phyloP scores from a whole-genome alignment of 2,329 filamentous ascomycete genomes.

The Colletotrichum melonis region DNA sequence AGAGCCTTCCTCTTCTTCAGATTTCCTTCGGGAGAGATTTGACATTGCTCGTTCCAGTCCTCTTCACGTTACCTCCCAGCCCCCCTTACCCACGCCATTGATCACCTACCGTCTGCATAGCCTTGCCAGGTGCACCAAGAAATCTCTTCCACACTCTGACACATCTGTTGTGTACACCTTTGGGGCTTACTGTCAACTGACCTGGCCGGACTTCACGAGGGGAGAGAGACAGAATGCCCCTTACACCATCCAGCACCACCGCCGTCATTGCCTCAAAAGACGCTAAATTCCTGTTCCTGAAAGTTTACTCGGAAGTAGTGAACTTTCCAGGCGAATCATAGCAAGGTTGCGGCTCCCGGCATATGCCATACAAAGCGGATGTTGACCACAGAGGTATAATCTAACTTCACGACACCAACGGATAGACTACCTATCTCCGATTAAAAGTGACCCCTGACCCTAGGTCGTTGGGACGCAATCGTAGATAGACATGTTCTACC shows the following conservation, averaged over 20 bases:
- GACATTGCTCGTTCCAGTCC: not conserved
- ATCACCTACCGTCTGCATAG: not conserved
- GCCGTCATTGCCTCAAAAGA: too few relatives aligned
- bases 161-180: not conserved
- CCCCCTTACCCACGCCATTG: not conserved
- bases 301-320: too few relatives aligned
- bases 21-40: not conserved
- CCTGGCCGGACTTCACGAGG: not conserved
- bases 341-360: too few relatives aligned
- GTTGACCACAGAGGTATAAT: not conserved
- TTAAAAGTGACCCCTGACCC: rapidly evolving
- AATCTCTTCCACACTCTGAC: not conserved
- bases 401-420: not conserved
- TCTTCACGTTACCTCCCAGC: not conserved
- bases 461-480: not conserved
- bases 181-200: not conserved
- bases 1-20: not conserved
- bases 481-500: not conserved
- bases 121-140: not conserved
- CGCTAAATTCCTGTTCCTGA: too few relatives aligned
- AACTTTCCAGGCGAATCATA: too few relatives aligned
- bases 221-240: not conserved
- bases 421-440: not conserved
- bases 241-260: not conserved
- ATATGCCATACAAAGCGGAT: too few relatives aligned